Base-by-base conservation (phyloP, 1,284 basidiomycete species). In the Earliella scabrosa region DNA sequence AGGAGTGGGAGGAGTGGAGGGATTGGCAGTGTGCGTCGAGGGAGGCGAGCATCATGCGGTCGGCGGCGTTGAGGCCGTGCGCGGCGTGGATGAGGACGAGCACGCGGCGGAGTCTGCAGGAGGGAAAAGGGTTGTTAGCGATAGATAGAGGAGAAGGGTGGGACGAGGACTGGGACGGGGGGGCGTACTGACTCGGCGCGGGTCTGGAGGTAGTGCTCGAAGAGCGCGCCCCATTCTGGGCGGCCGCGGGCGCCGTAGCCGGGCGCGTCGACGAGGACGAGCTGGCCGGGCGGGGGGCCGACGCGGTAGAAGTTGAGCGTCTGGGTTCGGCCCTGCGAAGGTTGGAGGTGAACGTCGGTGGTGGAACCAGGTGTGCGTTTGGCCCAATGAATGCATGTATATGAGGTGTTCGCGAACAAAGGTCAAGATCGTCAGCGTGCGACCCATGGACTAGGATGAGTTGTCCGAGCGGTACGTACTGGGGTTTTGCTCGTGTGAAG, bases 211-310 rank as follows among this genome's bases (percentile, higher is more conserved):
- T 91, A 92, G 43, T 82, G 71, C 50, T 87, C 76, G 68, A 91
- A 89, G 2, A 90, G 62, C 32, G 74, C 64, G 1, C 90, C 89
- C 89, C 89, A 92, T 71, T 90, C 86, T 24, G 79, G 77, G 43
- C 87, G 78, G 10, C 90, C 89, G 51, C 88, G 77, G n/a, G 77
- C 70, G 44, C 90, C 90, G 66, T 92, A 92, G 7, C 90, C 90
- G 4, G 90, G 90, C 9, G 90, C 80, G 63, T 92, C 90, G 6
- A 92, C 89, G 2, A 92, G 72, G 20, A 90, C 67, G 24, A 89
- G 75, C 32, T 82, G 77, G 31, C 82, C 82, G 11, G 81, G 81
- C 14, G 74, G 71, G 6, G 73, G 62, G 3, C 86, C 87, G 20
- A 90, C 80, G 39, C 81, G 77, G 67, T 82, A 91, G 66, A 90